phyloP scores from a whole-genome alignment of 441 rosid species.

The Populus hybrid region DNA sequence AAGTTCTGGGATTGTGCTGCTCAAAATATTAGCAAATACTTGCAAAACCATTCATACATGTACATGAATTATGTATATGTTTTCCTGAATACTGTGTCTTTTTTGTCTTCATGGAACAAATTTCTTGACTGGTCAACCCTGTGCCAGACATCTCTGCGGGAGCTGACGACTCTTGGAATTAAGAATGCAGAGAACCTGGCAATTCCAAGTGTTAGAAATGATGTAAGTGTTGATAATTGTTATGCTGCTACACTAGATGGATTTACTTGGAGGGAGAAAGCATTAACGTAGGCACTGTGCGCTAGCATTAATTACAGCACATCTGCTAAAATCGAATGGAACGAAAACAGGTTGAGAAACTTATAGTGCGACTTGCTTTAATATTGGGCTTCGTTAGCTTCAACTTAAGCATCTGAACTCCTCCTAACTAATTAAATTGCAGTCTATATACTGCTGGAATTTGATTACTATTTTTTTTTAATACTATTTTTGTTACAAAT shows the following conservation, averaged over 20 bases:
- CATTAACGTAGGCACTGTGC: not conserved
- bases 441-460: not conserved
- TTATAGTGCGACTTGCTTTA: no score
- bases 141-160: conserved; percentile 76
- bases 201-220: conserved; percentile 92
- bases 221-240: conserved; percentile 45
- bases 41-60: conserved; percentile 17
- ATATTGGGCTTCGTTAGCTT: no score
- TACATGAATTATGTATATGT: conserved; percentile 11
- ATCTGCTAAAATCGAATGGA: not conserved
- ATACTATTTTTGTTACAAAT: not conserved
- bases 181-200: conserved; percentile 89
- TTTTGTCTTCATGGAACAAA: not conserved
- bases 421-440: not conserved
- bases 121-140: not conserved
- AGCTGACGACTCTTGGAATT: conserved; percentile 72
- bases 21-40: conserved; percentile 10
- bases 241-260: not conserved
- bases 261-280: not conserved
- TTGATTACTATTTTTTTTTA: not conserved
- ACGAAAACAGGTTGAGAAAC: no score
- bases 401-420: no score
- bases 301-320: not conserved
- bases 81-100: not conserved
- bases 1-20: conserved; percentile 19